phyloP scores from a whole-genome alignment of 2,329 filamentous ascomycete species.

The Xylariales sp. region DNA sequence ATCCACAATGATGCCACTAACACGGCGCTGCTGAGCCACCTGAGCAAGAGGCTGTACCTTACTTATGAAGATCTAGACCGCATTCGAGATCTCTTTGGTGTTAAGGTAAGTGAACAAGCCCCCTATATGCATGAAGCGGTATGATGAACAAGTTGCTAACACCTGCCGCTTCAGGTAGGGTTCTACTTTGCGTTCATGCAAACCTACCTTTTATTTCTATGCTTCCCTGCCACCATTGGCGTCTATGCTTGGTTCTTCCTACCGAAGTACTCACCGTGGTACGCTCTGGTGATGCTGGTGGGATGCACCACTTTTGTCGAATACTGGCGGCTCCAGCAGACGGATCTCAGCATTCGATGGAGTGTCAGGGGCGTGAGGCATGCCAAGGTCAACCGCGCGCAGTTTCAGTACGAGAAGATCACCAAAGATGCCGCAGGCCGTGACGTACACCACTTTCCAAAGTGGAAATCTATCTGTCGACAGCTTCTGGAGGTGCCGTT shows the following conservation, averaged over 20 bases:
- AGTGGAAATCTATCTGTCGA: conserved; percentile 58
- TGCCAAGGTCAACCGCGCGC: conserved; percentile 60
- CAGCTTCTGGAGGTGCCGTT: conserved; percentile 70
- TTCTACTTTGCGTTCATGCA: conserved; percentile 85
- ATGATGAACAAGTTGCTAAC: no score
- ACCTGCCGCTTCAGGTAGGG: no score
- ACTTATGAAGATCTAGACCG: conserved; percentile 49
- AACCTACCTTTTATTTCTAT: conserved; percentile 66
- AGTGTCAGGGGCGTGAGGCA: conserved; percentile 63
- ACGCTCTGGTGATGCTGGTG: conserved; percentile 61
- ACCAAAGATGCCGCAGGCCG: conserved; percentile 61
- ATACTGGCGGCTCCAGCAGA: conserved; percentile 74
- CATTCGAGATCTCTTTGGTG: conserved; percentile 58
- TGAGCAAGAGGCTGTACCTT: conserved; percentile 49
- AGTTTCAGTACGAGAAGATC: conserved; percentile 61
- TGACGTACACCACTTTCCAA: conserved; percentile 57
- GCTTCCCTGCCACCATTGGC: conserved; percentile 66
- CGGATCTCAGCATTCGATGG: conserved; percentile 70
- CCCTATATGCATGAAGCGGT: no score
- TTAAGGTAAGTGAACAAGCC: conserved; percentile 49
- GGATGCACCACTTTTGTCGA: conserved; percentile 74
- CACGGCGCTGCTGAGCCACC: conserved; percentile 49
- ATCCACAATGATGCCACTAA: conserved; percentile 57
- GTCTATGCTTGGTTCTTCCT: conserved; percentile 64
- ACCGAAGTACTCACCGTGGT: conserved; percentile 66